Evolutionary conservation across 2,329 filamentous ascomycete species (phyloP).

Genomic region (Emmonsia crescens): DNA sequence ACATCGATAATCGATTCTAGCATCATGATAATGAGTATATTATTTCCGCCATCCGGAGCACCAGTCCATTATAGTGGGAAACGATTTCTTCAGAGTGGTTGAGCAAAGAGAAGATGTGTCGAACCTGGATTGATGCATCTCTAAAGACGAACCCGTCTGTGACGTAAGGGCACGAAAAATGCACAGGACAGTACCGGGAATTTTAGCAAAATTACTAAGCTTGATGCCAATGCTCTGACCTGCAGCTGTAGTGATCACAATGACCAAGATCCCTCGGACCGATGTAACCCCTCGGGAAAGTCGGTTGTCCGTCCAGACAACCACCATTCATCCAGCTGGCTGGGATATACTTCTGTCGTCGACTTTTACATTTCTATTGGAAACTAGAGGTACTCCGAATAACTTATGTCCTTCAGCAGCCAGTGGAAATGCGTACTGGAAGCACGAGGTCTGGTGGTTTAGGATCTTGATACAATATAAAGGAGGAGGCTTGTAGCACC

Average conservation of each 20-base stretch:
- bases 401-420: neutral
- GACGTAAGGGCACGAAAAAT: neutral
- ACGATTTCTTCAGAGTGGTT: too few relatives aligned
- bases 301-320: neutral
- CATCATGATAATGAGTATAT: neutral
- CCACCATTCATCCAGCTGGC: neutral
- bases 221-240: too few relatives aligned
- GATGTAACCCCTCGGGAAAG: neutral
- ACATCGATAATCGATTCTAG: neutral
- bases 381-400: neutral
- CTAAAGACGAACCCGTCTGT: neutral
- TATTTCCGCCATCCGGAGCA: too few relatives aligned
- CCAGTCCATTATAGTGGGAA: too few relatives aligned
- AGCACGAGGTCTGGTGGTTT: too few relatives aligned
- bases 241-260: too few relatives aligned
- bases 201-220: too few relatives aligned
- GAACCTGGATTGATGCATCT: neutral
- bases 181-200: too few relatives aligned
- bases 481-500: neutral
- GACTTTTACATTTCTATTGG: neutral
- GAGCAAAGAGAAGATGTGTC: neutral
- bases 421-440: neutral
- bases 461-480: neutral
- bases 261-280: neutral
- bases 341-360: neutral